Conservation (phyloP, 1,284 basidiomycete species). For the Leccinum subspadiceum region DNA sequence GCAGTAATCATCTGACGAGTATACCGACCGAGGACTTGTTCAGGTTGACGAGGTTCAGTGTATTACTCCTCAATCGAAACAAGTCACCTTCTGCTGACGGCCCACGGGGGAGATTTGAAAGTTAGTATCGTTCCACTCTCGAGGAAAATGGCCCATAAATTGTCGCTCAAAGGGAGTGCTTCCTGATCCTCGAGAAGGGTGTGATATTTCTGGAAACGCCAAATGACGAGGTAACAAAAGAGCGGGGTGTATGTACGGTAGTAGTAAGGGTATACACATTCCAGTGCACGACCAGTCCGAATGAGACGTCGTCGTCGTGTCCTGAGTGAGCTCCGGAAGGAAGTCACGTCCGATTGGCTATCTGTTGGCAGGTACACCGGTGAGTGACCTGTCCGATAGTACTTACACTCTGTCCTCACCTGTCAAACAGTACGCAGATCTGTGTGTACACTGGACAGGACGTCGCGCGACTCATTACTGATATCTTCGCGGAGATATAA, state of each 20-base stretch:
- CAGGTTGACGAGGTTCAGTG: slow-evolving; percentile 61
- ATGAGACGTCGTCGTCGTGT: too few species aligned
- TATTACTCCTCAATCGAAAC: slow-evolving; percentile 93
- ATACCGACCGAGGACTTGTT: slow-evolving; percentile 89
- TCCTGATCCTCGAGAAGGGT: slow-evolving; percentile 24
- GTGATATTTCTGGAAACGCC: slow-evolving; percentile 26
- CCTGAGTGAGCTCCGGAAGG: too few species aligned
- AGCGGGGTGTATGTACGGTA: slow-evolving; percentile 8
- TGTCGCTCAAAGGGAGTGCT: not conserved
- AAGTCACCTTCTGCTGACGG: slow-evolving; percentile 34
- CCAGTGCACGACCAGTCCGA: too few species aligned
- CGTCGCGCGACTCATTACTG: too few species aligned
- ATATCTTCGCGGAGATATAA: too few species aligned
- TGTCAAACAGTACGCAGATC: too few species aligned
- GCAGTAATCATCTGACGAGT: slow-evolving; percentile 89
- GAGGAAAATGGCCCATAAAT: slow-evolving; percentile 22
- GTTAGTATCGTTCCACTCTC: slow-evolving; percentile 1
- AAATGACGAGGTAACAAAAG: slow-evolving; percentile 13
- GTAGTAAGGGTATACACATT: not conserved
- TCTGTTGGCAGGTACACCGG: too few species aligned
- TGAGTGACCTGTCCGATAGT: too few species aligned
- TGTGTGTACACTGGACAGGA: too few species aligned
- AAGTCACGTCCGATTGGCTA: too few species aligned
- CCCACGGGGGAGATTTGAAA: slow-evolving; percentile 25
- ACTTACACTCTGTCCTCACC: too few species aligned